Percentiles rank a stretch among this genome's conserved stretches.
Conservation (phyloP, 257 asterid species). For the Cynanchum wilfordii region DNA sequence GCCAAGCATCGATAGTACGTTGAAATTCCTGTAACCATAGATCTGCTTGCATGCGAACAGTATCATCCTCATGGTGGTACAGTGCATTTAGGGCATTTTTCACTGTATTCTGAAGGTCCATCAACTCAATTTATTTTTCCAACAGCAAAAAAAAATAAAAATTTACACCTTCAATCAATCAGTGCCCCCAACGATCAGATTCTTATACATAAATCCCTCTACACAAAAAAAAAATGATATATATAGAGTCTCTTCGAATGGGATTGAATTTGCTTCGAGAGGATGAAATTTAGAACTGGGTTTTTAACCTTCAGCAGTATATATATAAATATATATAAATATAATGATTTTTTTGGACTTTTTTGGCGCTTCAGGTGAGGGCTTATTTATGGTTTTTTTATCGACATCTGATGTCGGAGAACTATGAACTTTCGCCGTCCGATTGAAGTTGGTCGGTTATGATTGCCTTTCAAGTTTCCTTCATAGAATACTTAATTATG, state of each 20-base stretch:
- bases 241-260: background rate
- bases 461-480: constrained; percentile 7
- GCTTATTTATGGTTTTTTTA: constrained; percentile 11
- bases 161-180: background rate
- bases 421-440: constrained; percentile 6
- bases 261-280: constrained; percentile 2
- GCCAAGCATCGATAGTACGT: constrained; percentile 98
- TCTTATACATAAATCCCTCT: background rate
- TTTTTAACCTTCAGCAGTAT: background rate
- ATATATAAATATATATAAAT: background rate
- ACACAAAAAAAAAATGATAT: no score
- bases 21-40: constrained; percentile 96
- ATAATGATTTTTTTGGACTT: constrained; percentile 5
- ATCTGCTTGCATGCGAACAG: constrained; percentile 93
- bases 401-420: background rate
- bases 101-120: constrained; percentile 98
- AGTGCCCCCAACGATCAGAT: background rate
- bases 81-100: constrained; percentile 98
- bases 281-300: constrained; percentile 3
- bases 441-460: constrained; percentile 15
- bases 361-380: constrained; percentile 23
- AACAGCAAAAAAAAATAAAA: background rate
- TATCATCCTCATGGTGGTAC: constrained; percentile 92
- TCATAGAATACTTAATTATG: background rate
- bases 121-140: constrained; percentile 10